These are phyloP conservation scores for Lomentospora prolificans DNA, from an alignment of 2,329 filamentous ascomycete species.

Conservation along the genomic window DNA sequence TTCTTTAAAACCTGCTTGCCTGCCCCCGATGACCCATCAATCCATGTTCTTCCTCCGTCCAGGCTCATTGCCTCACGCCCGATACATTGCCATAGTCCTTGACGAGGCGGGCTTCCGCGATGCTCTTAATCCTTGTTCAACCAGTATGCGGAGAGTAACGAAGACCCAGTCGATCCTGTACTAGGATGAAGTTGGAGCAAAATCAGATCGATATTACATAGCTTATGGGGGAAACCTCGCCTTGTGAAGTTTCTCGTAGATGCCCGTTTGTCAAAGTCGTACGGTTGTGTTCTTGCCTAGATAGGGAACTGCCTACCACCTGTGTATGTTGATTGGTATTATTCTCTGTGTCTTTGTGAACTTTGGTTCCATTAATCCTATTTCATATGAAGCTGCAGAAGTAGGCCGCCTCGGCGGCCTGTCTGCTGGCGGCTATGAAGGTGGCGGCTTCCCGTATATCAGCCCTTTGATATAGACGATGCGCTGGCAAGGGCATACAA, in stretches of 20 bases:
- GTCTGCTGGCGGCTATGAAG: neutral
- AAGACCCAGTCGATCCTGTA: neutral
- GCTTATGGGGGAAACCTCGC: neutral
- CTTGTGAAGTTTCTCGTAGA: neutral
- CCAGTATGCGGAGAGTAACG: neutral
- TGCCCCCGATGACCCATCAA: no score
- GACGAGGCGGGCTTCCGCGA: no score
- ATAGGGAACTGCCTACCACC: no score
- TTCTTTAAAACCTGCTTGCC: no score
- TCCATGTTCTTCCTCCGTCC: no score
- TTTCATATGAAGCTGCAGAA: neutral
- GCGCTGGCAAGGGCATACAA: neutral
- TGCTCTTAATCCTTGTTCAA: neutral
- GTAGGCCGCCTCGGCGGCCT: neutral
- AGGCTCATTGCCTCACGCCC: no score
- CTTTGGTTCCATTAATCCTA: neutral
- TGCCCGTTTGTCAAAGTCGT: no score
- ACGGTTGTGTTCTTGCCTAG: no score
- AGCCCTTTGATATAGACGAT: constrained; percentile 2
- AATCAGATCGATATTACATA: constrained; percentile 1
- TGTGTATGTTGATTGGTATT: no score
- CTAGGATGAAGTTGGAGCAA: neutral
- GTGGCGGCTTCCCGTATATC: neutral
- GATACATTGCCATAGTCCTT: no score
- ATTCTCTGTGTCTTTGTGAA: neutral